These are phyloP conservation scores for Cichorium intybus DNA, from an alignment of 140 eudicot genomes.

Conservation along the genomic window DNA sequence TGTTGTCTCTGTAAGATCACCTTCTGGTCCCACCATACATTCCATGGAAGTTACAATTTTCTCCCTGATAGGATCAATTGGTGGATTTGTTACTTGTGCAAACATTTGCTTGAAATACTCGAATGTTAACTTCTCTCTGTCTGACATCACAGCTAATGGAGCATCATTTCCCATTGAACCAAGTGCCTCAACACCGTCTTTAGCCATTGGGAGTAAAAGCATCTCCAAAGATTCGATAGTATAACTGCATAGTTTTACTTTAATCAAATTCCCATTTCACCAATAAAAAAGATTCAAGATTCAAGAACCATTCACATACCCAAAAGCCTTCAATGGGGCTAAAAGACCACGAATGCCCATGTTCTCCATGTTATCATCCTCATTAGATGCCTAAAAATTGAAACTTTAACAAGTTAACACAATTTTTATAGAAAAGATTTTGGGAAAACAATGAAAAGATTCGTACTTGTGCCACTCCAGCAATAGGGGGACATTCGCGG, in stretches of 20 bases:
- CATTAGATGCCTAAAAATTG: slow-evolving; percentile 42
- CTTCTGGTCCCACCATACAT: slow-evolving; percentile 99
- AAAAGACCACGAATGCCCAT: slow-evolving; percentile 85
- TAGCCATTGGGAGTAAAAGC: slow-evolving; percentile 97
- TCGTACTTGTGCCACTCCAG: slow-evolving; percentile 69
- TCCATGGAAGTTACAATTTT: slow-evolving; percentile 98
- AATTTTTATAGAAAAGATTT: not conserved
- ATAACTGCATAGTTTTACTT: slow-evolving; percentile 44
- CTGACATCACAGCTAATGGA: slow-evolving; percentile 97
- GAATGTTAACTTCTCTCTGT: slow-evolving; percentile 89
- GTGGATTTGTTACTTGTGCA: slow-evolving; percentile 99
- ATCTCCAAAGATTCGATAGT: slow-evolving; percentile 87
- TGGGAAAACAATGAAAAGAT: not conserved
- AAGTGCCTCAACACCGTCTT: slow-evolving; percentile 93
- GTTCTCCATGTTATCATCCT: slow-evolving; percentile 73
- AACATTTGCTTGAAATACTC: slow-evolving; percentile 98
- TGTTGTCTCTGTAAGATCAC: slow-evolving; percentile 95
- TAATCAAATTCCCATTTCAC: not conserved
- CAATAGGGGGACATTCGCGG: slow-evolving; percentile 58
- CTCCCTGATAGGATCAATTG: slow-evolving; percentile 97
- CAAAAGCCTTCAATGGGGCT: slow-evolving; percentile 94
- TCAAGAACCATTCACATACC: slow-evolving; percentile 36
- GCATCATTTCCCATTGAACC: slow-evolving; percentile 99
- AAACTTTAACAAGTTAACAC: not conserved
- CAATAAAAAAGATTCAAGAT: not conserved